Base-by-base conservation (phyloP, 2,329 filamentous ascomycete species). In the Penicillium sp. region DNA sequence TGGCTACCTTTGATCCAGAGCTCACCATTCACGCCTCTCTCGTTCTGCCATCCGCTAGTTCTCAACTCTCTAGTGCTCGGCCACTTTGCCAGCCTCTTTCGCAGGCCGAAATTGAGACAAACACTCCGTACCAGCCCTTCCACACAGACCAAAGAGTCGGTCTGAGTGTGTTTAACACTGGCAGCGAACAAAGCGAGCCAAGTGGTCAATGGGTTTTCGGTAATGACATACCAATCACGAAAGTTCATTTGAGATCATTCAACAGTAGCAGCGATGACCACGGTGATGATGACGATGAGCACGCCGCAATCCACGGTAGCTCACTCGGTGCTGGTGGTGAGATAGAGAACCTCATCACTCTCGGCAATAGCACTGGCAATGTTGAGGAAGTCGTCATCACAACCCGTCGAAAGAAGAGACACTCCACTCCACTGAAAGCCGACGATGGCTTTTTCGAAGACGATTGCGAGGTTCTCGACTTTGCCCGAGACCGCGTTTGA, bases 101-200 rank as follows among this genome's bases (percentile, higher is more conserved):
- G 77, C 69, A 92, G 84, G 91, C 90, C 5, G 92, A 97, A 77
- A 95, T 96, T 60, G 94, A 99, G 69, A 96, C 93, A 1, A 97
- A 93, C 67, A 89, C 92, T 4, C 91, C 93, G 2, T 97, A 96
- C 65, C 92, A 96, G 66, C 93, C 94, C 1, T 97, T 97, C 77
- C 93, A 97, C 70, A 94, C 92, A 0, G 92, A 97, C 67, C 84
- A 86, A 50, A 85, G 93, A 3, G 89, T 97, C 42, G 84, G 82
- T n/a, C 79, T 97, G 27, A 89, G 86, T 61, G 82, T 91, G 40
- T 89, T 88, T 67, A 73, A 67, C 64, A 48, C 63, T 7, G 57
- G 55, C 31, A 70, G 63, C 3, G 73, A 77, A 18, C 66, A 73
- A 22, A 74, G 67, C 18, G 65, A 81, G 22, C 75, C 63, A 39